phyloP scores from a whole-genome alignment of 768 basidiomycete species.

The Botryobasidium botryosum region DNA sequence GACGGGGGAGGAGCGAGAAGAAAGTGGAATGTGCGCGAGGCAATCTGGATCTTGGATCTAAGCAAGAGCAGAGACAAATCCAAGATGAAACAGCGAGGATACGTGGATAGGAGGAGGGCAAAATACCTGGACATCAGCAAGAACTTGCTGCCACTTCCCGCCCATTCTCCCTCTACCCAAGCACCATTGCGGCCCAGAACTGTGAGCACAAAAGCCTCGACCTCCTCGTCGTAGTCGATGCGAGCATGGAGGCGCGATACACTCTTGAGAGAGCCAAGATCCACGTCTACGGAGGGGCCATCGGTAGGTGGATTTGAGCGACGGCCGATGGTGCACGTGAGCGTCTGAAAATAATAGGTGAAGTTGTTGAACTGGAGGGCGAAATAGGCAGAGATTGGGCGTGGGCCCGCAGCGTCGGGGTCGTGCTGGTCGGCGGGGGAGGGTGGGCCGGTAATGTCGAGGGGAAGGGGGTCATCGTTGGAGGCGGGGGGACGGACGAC shows the following conservation, averaged over 20 bases:
- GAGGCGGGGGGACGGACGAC: too few species aligned
- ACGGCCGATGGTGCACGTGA: slow-evolving; percentile 85
- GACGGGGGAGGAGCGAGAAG: slow-evolving; percentile 77
- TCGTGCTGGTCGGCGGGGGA: too few species aligned
- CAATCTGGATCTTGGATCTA: slow-evolving; percentile 92
- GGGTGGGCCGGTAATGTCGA: too few species aligned
- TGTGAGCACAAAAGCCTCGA: slow-evolving; percentile 72
- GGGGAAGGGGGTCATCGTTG: too few species aligned
- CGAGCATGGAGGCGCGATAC: slow-evolving; percentile 94
- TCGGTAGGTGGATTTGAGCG: slow-evolving; percentile 29
- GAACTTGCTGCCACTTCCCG: slow-evolving; percentile 72
- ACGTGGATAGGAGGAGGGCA: not conserved
- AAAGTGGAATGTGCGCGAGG: slow-evolving; percentile 92
- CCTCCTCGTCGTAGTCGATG: slow-evolving; percentile 85
- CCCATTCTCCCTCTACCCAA: slow-evolving; percentile 97
- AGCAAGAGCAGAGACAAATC: slow-evolving; percentile 4
- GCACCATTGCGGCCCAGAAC: slow-evolving; percentile 96
- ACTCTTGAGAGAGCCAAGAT: slow-evolving; percentile 91
- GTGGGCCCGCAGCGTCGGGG: too few species aligned
- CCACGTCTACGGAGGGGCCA: slow-evolving; percentile 27
- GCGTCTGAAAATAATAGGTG: slow-evolving; percentile 93
- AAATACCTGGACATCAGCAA: slow-evolving; percentile 66
- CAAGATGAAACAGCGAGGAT: slow-evolving; percentile 11
- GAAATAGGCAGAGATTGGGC: slow-evolving; percentile 1
- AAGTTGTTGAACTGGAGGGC: slow-evolving; percentile 24